Conservation (phyloP, 2,329 filamentous ascomycete species). For the Capronia epimyces region DNA sequence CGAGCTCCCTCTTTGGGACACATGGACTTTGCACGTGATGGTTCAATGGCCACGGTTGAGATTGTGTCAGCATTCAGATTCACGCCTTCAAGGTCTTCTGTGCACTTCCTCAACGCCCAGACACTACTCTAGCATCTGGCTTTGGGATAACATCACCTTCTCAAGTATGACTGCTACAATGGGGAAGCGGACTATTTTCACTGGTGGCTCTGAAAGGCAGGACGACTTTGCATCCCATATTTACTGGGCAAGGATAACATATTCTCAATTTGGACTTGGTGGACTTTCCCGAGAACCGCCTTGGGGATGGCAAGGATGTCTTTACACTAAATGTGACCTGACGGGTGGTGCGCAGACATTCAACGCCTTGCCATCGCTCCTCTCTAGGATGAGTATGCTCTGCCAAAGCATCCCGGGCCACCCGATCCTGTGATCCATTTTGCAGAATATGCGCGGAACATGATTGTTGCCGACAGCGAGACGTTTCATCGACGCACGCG, state of each 20-base stretch:
- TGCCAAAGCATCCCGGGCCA: conserved; percentile 36
- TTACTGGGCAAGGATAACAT: conserved; percentile 48
- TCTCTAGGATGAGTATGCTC: conserved; percentile 47
- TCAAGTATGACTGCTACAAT: conserved; percentile 15
- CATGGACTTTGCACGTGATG: conserved; percentile 4
- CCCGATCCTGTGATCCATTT: conserved; percentile 61
- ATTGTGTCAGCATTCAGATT: conserved; percentile 15
- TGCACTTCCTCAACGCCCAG: not conserved
- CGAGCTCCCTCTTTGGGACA: conserved; percentile 19
- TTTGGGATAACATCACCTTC: not conserved
- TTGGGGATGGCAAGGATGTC: conserved; percentile 41
- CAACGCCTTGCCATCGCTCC: conserved; percentile 53
- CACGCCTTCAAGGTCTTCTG: not conserved
- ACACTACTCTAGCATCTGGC: not conserved
- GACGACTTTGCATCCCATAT: conserved; percentile 51
- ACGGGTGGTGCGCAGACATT: conserved; percentile 53
- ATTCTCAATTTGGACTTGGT: conserved; percentile 54
- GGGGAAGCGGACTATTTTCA: conserved; percentile 47
- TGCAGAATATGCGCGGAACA: conserved; percentile 54
- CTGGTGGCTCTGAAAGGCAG: conserved; percentile 53
- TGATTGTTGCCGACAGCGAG: conserved; percentile 58
- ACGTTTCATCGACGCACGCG: conserved; percentile 57
- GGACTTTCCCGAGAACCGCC: conserved; percentile 34
- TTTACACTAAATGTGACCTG: conserved; percentile 52
- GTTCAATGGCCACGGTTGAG: conserved; percentile 12